phyloP scores from a whole-genome alignment of 2,329 filamentous ascomycete genomes.

The Trichoderma koningii region DNA sequence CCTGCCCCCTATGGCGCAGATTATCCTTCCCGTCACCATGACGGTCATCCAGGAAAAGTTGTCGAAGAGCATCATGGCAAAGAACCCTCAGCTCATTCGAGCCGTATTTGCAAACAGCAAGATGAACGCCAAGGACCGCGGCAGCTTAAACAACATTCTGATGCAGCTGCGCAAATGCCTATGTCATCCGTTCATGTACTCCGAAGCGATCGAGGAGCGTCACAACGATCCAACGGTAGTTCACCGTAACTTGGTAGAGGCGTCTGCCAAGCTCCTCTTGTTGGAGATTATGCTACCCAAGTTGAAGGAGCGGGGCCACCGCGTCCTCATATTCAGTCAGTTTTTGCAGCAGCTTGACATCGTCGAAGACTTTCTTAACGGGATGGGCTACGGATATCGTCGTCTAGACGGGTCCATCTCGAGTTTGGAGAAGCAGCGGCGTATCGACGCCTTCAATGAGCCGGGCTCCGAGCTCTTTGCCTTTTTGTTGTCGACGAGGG shows the following conservation, averaged over 20 bases:
- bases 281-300: constrained; percentile 85
- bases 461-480: constrained; percentile 81
- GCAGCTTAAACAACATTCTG: constrained; percentile 88
- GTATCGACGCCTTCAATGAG: constrained; percentile 91
- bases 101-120: constrained; percentile 75
- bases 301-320: constrained; percentile 79
- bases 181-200: constrained; percentile 96
- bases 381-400: constrained; percentile 70
- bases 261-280: constrained; percentile 84
- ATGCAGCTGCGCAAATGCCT: constrained; percentile 94
- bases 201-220: constrained; percentile 82
- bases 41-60: constrained; percentile 89
- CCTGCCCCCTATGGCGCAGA: constrained; percentile 88
- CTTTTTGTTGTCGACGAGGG: constrained; percentile 89
- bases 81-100: constrained; percentile 85
- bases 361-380: constrained; percentile 85
- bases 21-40: constrained; percentile 96
- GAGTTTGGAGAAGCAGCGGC: constrained; percentile 85
- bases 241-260: constrained; percentile 83
- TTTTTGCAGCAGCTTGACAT: constrained; percentile 88
- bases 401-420: constrained; percentile 84
- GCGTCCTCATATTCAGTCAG: constrained; percentile 94
- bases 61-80: constrained; percentile 89
- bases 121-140: constrained; percentile 70
- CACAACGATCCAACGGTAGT: constrained; percentile 61